These are phyloP conservation scores for Cutaneotrichosporon sp. DNA, from an alignment of 1,284 basidiomycete species.

Conservation along the genomic window DNA sequence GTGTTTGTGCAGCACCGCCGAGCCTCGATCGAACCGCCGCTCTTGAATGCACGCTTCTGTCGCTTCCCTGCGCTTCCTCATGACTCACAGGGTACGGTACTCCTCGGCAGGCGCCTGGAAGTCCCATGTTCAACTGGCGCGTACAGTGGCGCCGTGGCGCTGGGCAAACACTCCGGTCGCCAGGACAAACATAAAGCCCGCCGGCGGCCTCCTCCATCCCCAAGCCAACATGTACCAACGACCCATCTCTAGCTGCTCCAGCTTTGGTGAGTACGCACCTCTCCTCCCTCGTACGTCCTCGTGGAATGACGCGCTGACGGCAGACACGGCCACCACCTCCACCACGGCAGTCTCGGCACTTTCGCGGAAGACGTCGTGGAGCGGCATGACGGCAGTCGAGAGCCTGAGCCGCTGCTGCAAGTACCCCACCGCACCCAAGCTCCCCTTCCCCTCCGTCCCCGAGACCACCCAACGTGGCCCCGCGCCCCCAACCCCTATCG, in stretches of 20 bases:
- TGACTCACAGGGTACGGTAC: not conserved
- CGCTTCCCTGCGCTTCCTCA: not conserved
- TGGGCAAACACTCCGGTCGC: not conserved
- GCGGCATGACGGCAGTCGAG: not conserved
- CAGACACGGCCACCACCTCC: not conserved
- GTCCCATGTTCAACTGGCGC: not conserved
- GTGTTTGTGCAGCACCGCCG: not conserved
- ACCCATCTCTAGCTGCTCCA: not conserved
- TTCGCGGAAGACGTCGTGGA: not conserved
- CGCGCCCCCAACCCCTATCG: not conserved
- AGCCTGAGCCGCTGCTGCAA: not conserved
- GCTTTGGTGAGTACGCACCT: not conserved
- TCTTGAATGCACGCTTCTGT: not conserved
- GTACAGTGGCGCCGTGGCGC: no score
- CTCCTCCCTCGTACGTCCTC: not conserved
- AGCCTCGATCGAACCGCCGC: not conserved
- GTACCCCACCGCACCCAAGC: not conserved
- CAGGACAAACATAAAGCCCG: not conserved
- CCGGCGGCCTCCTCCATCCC: not conserved
- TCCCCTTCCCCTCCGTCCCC: not conserved
- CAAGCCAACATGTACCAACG: not conserved
- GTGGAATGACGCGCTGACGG: no score
- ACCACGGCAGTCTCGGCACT: not conserved
- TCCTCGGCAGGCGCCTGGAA: not conserved
- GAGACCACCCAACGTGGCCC: not conserved